Evolutionary conservation across 306 rosid species (phyloP).

Genomic region (Datisca glomerata): DNA sequence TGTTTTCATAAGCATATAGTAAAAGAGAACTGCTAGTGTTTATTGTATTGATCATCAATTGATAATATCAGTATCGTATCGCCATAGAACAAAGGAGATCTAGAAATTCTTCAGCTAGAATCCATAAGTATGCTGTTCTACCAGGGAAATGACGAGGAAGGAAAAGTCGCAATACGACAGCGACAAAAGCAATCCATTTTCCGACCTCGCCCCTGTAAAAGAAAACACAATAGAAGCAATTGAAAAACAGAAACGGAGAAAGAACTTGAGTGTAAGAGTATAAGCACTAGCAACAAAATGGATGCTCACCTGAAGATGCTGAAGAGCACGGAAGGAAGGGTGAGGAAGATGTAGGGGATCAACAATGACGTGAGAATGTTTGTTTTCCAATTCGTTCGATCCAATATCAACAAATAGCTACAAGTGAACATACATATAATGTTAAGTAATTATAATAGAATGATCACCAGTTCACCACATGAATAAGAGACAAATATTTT

Average conservation of each 20-base stretch:
- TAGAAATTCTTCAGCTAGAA: no score
- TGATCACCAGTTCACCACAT: no score
- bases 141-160: slow-evolving; percentile 59
- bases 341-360: slow-evolving; percentile 80
- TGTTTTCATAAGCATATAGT: no score
- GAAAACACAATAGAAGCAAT: slow-evolving; percentile 3
- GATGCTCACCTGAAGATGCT: slow-evolving; percentile 33
- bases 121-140: no score
- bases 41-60: no score
- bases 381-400: slow-evolving; percentile 81
- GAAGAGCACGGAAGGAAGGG: slow-evolving; percentile 51
- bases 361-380: slow-evolving; percentile 64
- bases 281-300: not conserved
- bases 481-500: no score
- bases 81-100: no score
- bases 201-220: slow-evolving; percentile 62
- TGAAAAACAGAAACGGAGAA: not conserved
- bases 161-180: slow-evolving; percentile 58
- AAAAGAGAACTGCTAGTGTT: no score
- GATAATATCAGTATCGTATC: no score
- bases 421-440: slow-evolving; percentile 2
- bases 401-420: slow-evolving; percentile 72
- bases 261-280: not conserved
- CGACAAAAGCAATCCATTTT: slow-evolving; percentile 59
- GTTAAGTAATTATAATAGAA: not conserved